Evolutionary conservation across 176 grass and related monocot genomes (phyloP).

Genomic region (Carex scoparia): DNA sequence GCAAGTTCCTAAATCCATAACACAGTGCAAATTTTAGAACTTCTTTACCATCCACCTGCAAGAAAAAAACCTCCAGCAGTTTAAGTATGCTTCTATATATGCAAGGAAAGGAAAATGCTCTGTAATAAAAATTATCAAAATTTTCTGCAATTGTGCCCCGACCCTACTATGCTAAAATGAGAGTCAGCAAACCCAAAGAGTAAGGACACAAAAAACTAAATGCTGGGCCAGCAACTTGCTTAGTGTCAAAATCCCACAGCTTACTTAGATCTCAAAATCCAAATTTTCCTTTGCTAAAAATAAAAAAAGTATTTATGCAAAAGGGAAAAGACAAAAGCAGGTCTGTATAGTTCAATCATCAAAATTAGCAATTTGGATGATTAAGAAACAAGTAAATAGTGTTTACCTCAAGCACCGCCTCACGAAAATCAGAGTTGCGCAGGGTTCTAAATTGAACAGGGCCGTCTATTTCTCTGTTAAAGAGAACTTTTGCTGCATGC

Average conservation of each 20-base stretch:
- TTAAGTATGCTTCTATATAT: background rate
- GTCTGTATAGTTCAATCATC: background rate
- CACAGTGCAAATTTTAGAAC: constrained; percentile 92
- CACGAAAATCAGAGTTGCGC: constrained; percentile 85
- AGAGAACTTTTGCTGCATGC: constrained; percentile 65
- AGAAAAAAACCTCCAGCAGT: constrained; percentile 2
- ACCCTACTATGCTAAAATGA: background rate
- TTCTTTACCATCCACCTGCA: constrained; percentile 71
- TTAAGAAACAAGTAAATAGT: background rate
- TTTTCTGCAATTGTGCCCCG: background rate
- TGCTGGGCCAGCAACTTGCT: background rate
- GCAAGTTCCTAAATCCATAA: constrained; percentile 96
- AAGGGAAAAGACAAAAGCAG: background rate
- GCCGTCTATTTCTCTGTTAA: constrained; percentile 61
- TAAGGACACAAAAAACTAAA: background rate
- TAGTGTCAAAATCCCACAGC: background rate
- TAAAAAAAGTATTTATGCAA: background rate
- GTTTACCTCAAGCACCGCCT: constrained; percentile 61
- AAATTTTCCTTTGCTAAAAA: background rate
- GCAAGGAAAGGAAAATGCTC: background rate
- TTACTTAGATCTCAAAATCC: background rate
- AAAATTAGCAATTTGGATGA: background rate
- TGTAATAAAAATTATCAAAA: background rate
- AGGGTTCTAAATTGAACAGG: constrained; percentile 59
- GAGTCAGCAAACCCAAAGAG: background rate